Evolutionary conservation across 2,329 filamentous ascomycete species (phyloP).

Genomic region (Penicillium sp.): DNA sequence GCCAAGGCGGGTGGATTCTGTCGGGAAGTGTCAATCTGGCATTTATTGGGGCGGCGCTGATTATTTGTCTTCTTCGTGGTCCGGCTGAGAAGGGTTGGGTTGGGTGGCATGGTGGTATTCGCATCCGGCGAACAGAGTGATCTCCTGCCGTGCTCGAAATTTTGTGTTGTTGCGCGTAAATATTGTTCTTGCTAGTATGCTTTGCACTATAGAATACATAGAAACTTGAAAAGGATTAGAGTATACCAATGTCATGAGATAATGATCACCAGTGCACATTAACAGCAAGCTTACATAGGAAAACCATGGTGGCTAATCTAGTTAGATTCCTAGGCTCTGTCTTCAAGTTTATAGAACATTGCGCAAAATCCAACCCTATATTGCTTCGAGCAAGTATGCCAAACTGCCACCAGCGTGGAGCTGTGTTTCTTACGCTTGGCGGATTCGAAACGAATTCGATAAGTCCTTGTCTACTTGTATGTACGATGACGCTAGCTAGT

Average conservation of each 20-base stretch:
- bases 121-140: constrained; percentile 31
- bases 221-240: background rate
- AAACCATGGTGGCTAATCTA: background rate
- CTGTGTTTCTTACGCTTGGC: background rate
- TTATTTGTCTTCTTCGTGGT: constrained; percentile 50
- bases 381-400: background rate
- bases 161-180: background rate
- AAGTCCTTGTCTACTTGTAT: background rate
- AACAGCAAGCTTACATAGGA: background rate
- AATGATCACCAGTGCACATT: background rate
- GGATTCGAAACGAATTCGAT: background rate
- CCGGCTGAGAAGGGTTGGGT: constrained; percentile 59
- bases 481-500: background rate
- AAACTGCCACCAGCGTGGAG: background rate
- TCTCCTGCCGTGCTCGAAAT: background rate
- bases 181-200: background rate
- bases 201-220: background rate
- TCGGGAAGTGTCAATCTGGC: constrained; percentile 58
- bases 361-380: background rate
- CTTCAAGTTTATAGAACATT: background rate
- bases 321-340: background rate
- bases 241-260: background rate
- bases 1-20: constrained; percentile 55
- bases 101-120: constrained; percentile 60
- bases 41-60: constrained; percentile 50